Conservation (phyloP, 169 alveolate species). For the Plasmodium sp. region DNA sequence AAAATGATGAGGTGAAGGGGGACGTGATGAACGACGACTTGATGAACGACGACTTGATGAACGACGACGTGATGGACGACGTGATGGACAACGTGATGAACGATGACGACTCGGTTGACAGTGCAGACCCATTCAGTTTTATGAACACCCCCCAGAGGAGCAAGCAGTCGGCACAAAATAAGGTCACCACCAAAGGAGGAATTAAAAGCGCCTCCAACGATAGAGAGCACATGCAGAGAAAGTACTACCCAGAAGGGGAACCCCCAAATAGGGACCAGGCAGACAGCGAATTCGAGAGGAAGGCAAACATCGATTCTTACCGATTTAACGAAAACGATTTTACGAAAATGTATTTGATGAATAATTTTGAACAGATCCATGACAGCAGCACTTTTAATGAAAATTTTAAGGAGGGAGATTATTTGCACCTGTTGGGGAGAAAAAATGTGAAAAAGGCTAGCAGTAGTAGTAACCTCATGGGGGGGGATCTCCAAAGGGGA, state of each 20-base stretch:
- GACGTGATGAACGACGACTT: background rate
- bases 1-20: slow-evolving; percentile 9
- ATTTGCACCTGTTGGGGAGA: slow-evolving; percentile 1
- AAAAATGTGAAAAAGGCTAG: background rate
- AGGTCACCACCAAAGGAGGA: background rate
- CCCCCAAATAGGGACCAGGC: background rate
- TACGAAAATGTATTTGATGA: background rate
- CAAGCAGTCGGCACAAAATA: background rate
- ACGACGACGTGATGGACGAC: background rate
- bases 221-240: background rate
- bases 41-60: background rate
- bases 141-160: background rate
- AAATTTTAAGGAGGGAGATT: slow-evolving; percentile 2
- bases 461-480: background rate
- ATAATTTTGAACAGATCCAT: background rate
- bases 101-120: slow-evolving; percentile 1
- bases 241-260: background rate
- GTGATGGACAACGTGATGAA: background rate
- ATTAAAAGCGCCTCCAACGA: background rate
- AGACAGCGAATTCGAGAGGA: background rate
- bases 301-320: background rate
- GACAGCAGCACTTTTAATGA: background rate
- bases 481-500: background rate
- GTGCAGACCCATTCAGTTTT: slow-evolving; percentile 49
- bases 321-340: slow-evolving; percentile 3